phyloP scores from a whole-genome alignment of 129 eudicot genomes.

The Artemisia annua region DNA sequence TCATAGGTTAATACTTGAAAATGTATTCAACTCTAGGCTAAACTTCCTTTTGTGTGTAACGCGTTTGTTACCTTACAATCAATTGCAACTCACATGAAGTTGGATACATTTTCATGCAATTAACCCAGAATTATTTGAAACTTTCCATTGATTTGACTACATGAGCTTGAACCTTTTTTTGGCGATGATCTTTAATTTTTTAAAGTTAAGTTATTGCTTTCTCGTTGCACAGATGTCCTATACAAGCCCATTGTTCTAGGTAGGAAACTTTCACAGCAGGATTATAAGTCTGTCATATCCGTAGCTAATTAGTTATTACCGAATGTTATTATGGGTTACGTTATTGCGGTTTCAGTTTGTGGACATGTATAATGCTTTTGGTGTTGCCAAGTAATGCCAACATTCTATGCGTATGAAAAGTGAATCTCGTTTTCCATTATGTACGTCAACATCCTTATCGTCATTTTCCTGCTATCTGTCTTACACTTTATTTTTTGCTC shows the following conservation, averaged over 20 bases:
- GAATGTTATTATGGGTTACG: background rate
- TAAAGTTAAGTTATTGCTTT: slow-evolving; percentile 22
- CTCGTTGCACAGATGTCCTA: slow-evolving; percentile 64
- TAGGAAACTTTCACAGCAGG: slow-evolving; percentile 24
- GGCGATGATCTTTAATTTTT: slow-evolving; percentile 4
- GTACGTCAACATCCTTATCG: slow-evolving; percentile 66
- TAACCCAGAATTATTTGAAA: no score
- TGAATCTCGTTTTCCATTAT: slow-evolving; percentile 66
- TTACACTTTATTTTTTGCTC: slow-evolving; percentile 63
- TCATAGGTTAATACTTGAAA: no score
- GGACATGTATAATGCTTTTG: slow-evolving; percentile 80
- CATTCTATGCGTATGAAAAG: slow-evolving; percentile 47
- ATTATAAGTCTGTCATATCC: background rate
- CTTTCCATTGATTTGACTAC: no score
- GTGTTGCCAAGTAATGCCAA: slow-evolving; percentile 84
- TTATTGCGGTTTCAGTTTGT: slow-evolving; percentile 47
- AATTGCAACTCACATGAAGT: no score
- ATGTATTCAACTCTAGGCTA: no score
- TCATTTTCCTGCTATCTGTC: slow-evolving; percentile 76
- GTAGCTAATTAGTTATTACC: slow-evolving; percentile 13
- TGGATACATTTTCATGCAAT: no score
- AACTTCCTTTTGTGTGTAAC: no score
- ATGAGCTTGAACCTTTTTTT: background rate
- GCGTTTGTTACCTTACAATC: no score
- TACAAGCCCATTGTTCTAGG: slow-evolving; percentile 83